Evolutionary conservation across 768 basidiomycete genomes (phyloP).

Genomic region (Thelephora aurantiotincta): DNA sequence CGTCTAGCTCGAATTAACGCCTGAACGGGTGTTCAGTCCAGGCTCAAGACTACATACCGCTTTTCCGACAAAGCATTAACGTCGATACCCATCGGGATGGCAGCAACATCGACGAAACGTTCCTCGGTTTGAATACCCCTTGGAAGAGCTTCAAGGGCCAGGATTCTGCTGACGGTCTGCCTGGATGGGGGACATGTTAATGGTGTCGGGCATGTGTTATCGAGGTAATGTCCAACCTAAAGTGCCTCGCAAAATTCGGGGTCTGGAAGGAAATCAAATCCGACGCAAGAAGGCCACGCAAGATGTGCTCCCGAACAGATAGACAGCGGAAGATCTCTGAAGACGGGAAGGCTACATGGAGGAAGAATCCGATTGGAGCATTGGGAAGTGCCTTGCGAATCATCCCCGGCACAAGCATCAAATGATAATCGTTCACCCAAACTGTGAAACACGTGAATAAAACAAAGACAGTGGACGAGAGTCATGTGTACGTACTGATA

Average conservation of each 20-base stretch:
- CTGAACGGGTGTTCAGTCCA: slow-evolving; percentile 14
- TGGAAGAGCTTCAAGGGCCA: slow-evolving; percentile 69
- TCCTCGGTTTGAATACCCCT: slow-evolving; percentile 66
- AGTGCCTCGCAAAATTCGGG: slow-evolving; percentile 70
- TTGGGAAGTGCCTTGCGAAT: slow-evolving; percentile 55
- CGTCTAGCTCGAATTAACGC: slow-evolving; percentile 17
- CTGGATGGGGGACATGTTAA: slow-evolving; percentile 12
- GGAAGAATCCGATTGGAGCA: slow-evolving; percentile 81
- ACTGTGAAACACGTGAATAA: slow-evolving; percentile 20
- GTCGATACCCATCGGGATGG: slow-evolving; percentile 88
- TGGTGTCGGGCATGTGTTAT: too few species aligned
- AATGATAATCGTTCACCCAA: slow-evolving; percentile 93
- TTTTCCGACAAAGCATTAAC: slow-evolving; percentile 51
- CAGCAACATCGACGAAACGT: slow-evolving; percentile 71
- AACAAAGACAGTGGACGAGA: background rate
- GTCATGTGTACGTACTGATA: slow-evolving; percentile 32
- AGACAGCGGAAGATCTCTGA: slow-evolving; percentile 94
- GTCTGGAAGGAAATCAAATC: slow-evolving; percentile 93
- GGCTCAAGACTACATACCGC: slow-evolving; percentile 29
- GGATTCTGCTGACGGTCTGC: slow-evolving; percentile 70
- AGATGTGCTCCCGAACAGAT: slow-evolving; percentile 58
- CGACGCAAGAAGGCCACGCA: slow-evolving; percentile 84
- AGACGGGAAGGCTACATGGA: slow-evolving; percentile 92
- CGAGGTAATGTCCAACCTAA: slow-evolving; percentile 16
- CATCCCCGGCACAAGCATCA: slow-evolving; percentile 83